These are phyloP conservation scores for Pestalotiopsis sp. DNA, from an alignment of 2,329 filamentous ascomycete genomes.

Conservation along the genomic window DNA sequence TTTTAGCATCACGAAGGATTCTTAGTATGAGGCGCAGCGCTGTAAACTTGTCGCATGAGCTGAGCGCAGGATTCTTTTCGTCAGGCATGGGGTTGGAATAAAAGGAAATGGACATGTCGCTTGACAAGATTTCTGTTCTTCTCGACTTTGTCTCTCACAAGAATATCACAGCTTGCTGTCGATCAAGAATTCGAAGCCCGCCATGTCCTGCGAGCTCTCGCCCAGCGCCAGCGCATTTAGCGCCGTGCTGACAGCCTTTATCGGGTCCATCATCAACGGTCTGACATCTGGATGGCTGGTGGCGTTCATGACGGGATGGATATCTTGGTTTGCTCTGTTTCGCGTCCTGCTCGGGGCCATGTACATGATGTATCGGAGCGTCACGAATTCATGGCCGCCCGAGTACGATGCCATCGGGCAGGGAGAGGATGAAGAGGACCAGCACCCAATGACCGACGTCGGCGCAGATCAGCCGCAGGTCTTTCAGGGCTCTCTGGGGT, in stretches of 20 bases:
- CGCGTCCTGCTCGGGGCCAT: not conserved
- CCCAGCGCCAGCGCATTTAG: not conserved
- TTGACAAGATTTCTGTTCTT: not conserved
- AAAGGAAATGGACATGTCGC: not conserved
- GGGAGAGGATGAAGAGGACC: not conserved
- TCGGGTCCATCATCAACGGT: not conserved
- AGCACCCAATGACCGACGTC: not conserved
- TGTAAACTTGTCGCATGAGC: not conserved
- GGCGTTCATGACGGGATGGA: constrained; percentile 2
- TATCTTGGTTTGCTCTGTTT: not conserved
- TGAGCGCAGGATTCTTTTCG: not conserved
- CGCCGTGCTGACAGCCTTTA: not conserved
- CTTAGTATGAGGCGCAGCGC: not conserved
- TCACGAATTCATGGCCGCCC: not conserved
- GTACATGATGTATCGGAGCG: not conserved
- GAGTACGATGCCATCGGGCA: not conserved
- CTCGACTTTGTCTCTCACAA: not conserved
- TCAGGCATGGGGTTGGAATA: not conserved
- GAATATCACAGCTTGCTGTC: not conserved
- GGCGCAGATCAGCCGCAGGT: not conserved
- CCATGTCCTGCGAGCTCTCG: constrained; percentile 2
- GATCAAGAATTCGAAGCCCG: not conserved
- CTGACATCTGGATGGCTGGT: not conserved
- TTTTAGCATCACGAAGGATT: not conserved
- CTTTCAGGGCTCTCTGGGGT: not conserved